Evolutionary conservation across 345 rosid genomes (phyloP).

Genomic region (Heritiera fomes): DNA sequence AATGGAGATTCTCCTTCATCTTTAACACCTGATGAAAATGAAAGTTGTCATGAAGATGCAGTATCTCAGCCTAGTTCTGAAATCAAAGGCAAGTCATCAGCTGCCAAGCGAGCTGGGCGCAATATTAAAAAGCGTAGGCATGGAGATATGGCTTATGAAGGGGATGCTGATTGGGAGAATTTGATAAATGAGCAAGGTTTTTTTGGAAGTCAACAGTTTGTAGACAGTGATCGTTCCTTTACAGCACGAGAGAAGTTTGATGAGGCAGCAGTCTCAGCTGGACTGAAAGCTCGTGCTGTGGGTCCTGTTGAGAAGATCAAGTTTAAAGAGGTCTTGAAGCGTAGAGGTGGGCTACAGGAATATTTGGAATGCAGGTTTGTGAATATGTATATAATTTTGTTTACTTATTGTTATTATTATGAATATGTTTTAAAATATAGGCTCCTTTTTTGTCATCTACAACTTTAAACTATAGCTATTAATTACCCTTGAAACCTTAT

Average conservation of each 20-base stretch:
- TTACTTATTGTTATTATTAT: neutral
- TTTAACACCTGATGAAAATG: constrained; percentile 56
- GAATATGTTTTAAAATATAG: too few species aligned
- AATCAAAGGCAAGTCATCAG: constrained; percentile 50
- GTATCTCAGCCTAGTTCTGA: constrained; percentile 59
- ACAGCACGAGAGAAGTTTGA: constrained; percentile 67
- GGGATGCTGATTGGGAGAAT: constrained; percentile 88
- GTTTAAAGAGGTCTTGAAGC: constrained; percentile 90
- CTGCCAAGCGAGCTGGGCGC: constrained; percentile 59
- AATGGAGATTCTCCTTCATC: constrained; percentile 45
- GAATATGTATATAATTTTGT: neutral
- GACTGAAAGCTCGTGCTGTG: constrained; percentile 76
- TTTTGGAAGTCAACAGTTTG: constrained; percentile 57
- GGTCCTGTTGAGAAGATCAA: constrained; percentile 92
- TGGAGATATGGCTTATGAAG: constrained; percentile 92
- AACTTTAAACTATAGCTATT: neutral
- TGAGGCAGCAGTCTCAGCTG: constrained; percentile 85
- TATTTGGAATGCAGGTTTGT: constrained; percentile 90
- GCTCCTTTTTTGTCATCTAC: neutral
- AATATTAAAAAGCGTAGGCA: constrained; percentile 69
- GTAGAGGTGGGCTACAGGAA: constrained; percentile 91
- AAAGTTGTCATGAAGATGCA: constrained; percentile 56
- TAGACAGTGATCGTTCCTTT: constrained; percentile 51
- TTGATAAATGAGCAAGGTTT: constrained; percentile 63
- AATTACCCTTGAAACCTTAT: constrained; percentile 6